Percentiles rank a stretch among this genome's conserved stretches.
Conservation (phyloP, 2,329 filamentous ascomycete genomes). For the Aureobasidium sp. region DNA sequence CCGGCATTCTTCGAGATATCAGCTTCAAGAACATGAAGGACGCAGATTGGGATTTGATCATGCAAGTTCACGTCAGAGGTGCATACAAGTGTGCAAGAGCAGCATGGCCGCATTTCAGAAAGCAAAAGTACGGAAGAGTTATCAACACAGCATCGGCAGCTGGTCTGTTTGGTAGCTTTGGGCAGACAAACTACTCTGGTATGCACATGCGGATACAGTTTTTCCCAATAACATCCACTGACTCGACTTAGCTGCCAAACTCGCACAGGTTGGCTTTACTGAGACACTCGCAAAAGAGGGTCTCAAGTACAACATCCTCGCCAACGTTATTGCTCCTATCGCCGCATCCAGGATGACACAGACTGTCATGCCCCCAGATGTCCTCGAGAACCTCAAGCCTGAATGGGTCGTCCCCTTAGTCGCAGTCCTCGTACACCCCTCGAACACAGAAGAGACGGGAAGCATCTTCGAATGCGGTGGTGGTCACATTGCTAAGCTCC, state of each 20-base stretch:
- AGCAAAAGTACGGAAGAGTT: constrained; percentile 94
- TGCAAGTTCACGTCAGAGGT: constrained; percentile 85
- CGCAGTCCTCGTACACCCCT: constrained; percentile 78
- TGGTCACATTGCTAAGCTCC: constrained; percentile 83
- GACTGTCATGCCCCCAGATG: constrained; percentile 91
- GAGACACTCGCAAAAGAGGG: constrained; percentile 98
- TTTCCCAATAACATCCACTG: constrained; percentile 22
- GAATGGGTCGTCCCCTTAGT: constrained; percentile 95
- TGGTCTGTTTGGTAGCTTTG: constrained; percentile 91
- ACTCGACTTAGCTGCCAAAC: constrained; percentile 64
- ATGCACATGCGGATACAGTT: constrained; percentile 22
- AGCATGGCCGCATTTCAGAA: constrained; percentile 95
- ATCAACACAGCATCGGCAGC: constrained; percentile 98
- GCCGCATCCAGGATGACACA: constrained; percentile 93
- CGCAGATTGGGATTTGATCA: constrained; percentile 91
- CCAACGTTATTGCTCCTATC: constrained; percentile 91
- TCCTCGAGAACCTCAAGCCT: constrained; percentile 76
- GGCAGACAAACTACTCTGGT: constrained; percentile 90
- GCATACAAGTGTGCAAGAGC: constrained; percentile 93
- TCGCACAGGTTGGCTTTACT: constrained; percentile 92
- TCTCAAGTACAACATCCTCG: constrained; percentile 92
- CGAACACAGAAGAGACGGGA: constrained; percentile 74
- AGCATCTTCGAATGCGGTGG: constrained; percentile 90
- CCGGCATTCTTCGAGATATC: constrained; percentile 87
- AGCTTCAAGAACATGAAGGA: constrained; percentile 99